Conservation (phyloP, 768 basidiomycete genomes). For the Pleurotus ostreatus region DNA sequence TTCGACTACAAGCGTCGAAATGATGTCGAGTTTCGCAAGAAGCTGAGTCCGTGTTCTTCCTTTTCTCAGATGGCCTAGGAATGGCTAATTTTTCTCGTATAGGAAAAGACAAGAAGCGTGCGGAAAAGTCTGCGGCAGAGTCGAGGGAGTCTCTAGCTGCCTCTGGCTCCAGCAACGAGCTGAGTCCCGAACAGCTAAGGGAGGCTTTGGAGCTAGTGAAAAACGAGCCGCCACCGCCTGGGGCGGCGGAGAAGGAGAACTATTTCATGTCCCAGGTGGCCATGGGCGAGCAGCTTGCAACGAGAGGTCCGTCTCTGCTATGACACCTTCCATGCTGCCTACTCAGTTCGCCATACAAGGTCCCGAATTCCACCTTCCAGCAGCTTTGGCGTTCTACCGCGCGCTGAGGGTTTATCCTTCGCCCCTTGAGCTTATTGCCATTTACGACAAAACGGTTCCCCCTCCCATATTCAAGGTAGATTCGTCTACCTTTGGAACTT, state of each 20-base stretch:
- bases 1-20: conserved; percentile 95
- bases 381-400: conserved; percentile 89
- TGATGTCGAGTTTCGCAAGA: conserved; percentile 83
- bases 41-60: conserved; percentile 54
- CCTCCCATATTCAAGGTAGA: conserved; percentile 73
- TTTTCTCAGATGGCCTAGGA: conserved; percentile 9
- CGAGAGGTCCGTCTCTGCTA: conserved; percentile 53
- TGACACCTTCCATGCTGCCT: not conserved
- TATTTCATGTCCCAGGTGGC: conserved; percentile 92
- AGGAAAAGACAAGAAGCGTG: conserved; percentile 94
- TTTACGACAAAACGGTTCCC: conserved; percentile 90
- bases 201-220: conserved; percentile 65
- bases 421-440: conserved; percentile 89
- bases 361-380: conserved; percentile 68
- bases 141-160: conserved; percentile 39
- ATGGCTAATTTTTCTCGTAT: conserved; percentile 9
- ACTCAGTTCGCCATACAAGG: conserved; percentile 41
- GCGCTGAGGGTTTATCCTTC: conserved; percentile 93
- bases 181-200: conserved; percentile 51
- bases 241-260: conserved; percentile 75
- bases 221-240: conserved; percentile 61
- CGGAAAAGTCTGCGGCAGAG: conserved; percentile 60
- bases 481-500: conserved; percentile 5
- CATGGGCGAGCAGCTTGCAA: conserved; percentile 79
- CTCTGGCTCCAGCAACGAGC: conserved; percentile 17